Conservation (phyloP, 768 basidiomycete species). For the Hericium rajendrae region DNA sequence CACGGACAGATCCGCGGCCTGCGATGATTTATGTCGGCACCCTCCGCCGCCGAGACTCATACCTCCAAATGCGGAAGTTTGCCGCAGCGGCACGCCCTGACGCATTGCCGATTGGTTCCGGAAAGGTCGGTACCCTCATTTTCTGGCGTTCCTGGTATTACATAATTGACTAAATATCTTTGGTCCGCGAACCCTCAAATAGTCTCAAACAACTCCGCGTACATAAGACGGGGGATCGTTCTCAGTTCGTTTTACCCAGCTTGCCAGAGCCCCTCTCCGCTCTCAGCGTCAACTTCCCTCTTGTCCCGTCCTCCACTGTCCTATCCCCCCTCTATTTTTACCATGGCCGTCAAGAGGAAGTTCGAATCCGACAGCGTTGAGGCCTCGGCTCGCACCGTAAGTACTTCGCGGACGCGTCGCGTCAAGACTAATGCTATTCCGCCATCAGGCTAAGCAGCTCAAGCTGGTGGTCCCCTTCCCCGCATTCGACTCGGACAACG, state of each 20-base stretch:
- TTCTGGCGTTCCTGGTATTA: not conserved
- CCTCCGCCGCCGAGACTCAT: not conserved
- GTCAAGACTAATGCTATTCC: slow-evolving; percentile 14
- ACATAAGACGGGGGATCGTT: slow-evolving; percentile 12
- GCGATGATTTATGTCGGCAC: slow-evolving; percentile 4
- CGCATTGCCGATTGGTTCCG: not conserved
- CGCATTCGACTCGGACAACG: slow-evolving; percentile 45
- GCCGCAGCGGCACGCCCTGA: not conserved
- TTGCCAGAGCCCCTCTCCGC: slow-evolving; percentile 15
- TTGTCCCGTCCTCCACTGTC: slow-evolving; percentile 4
- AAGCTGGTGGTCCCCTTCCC: slow-evolving; percentile 66
- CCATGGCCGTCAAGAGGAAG: slow-evolving; percentile 74
- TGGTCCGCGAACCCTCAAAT: slow-evolving; percentile 12
- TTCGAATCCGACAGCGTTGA: slow-evolving; percentile 50
- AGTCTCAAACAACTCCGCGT: slow-evolving; percentile 10
- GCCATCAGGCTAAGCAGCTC: slow-evolving; percentile 44
- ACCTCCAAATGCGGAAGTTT: not conserved
- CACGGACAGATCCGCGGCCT: not conserved
- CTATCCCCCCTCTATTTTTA: slow-evolving; percentile 9
- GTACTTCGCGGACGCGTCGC: slow-evolving; percentile 7
- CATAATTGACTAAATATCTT: slow-evolving; percentile 8
- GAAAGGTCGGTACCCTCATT: not conserved
- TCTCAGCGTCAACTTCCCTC: not conserved
- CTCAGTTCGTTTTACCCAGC: slow-evolving; percentile 10
- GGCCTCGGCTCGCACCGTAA: slow-evolving; percentile 29